A percentile compares a stretch with the other conserved stretches of the same genome.
Evolutionary conservation across 2,329 filamentous ascomycete species (phyloP).

Genomic region (Rutstroemia sp.): DNA sequence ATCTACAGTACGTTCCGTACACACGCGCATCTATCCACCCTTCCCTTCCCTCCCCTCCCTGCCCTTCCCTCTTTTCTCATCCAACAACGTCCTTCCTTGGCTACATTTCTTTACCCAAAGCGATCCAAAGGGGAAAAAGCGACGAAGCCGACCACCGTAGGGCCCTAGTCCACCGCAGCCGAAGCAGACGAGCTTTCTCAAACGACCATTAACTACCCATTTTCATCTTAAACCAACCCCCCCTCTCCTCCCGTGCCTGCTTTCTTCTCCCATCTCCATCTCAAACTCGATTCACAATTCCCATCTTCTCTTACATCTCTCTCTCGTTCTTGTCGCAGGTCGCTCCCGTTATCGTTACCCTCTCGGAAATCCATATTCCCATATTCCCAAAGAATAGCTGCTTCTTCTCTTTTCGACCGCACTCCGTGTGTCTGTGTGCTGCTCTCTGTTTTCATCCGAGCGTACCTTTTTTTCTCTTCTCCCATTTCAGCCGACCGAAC

Average conservation of each 20-base stretch:
- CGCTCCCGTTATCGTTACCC: background rate
- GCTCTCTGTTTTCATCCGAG: background rate
- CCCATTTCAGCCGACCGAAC: no score
- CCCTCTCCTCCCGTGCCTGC: background rate
- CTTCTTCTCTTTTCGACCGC: background rate
- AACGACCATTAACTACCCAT: background rate
- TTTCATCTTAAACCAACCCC: background rate
- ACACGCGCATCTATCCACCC: no score
- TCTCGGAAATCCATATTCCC: background rate
- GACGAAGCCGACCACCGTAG: no score
- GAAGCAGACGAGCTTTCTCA: no score
- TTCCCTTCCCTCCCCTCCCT: no score
- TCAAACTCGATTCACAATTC: conserved; percentile 4
- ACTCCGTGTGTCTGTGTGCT: background rate
- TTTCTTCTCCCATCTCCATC: background rate
- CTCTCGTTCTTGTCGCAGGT: conserved; percentile 13
- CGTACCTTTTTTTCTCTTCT: no score
- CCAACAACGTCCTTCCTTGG: no score
- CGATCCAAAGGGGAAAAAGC: no score
- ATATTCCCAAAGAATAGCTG: background rate
- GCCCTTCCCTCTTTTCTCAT: no score
- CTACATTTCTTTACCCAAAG: no score
- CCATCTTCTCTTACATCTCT: background rate
- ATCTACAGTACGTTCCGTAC: no score
- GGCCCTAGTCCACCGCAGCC: no score